phyloP scores from a whole-genome alignment of 495 filamentous ascomycete genomes.

The Hypoxylon cercidicola region DNA sequence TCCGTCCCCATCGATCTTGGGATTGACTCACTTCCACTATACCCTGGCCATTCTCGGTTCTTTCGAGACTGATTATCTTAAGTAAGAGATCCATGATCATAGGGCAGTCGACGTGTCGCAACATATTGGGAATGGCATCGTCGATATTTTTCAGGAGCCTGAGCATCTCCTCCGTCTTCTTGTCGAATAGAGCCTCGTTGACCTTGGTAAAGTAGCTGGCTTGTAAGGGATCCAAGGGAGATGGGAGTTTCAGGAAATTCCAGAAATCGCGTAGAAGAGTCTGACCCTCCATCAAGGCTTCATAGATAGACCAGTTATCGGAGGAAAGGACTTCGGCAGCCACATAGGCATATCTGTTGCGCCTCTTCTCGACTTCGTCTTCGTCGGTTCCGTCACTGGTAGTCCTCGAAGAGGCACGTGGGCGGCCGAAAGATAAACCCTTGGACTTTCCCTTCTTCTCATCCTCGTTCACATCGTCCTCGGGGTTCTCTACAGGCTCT shows the following conservation, averaged over 20 bases:
- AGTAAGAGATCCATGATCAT: conserved; percentile 99
- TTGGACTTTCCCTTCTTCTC: conserved; percentile 62
- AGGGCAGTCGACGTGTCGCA: conserved; percentile 95
- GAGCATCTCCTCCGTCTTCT: conserved; percentile 97
- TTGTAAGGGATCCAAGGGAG: conserved; percentile 89
- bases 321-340: conserved; percentile 93
- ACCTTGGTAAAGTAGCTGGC: conserved; percentile 99
- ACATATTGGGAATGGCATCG: conserved; percentile 81
- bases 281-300: conserved; percentile 88
- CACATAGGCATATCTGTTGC: conserved; percentile 90
- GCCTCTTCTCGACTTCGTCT: conserved; percentile 83
- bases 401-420: conserved; percentile 51
- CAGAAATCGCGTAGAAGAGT: conserved; percentile 84
- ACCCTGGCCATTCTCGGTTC: conserved; percentile 88
- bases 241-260: conserved; percentile 81
- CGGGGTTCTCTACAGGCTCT: conserved; percentile 65
- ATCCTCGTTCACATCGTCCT: conserved; percentile 69
- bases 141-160: conserved; percentile 85
- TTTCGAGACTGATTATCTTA: conserved; percentile 97
- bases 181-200: conserved; percentile 94
- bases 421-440: conserved; percentile 59
- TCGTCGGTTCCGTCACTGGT: conserved; percentile 57
- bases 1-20: not conserved
- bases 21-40: conserved; percentile 81
- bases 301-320: conserved; percentile 95